Evolutionary conservation across 371 early-diverging fungal species (phyloP).

Genomic region (Mucor circinelloides): DNA sequence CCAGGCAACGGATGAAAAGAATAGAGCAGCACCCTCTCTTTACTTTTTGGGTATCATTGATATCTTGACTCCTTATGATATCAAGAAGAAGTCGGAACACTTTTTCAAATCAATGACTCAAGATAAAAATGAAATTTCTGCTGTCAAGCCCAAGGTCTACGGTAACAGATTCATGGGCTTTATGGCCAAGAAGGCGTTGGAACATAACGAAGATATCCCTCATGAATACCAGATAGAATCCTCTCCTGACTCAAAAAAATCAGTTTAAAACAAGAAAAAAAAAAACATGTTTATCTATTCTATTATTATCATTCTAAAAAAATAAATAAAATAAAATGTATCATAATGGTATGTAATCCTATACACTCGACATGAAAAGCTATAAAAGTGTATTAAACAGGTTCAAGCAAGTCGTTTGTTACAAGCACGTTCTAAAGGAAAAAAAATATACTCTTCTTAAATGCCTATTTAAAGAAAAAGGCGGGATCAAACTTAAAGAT

Average conservation of each 20-base stretch:
- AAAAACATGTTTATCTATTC: neutral
- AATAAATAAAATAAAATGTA: neutral
- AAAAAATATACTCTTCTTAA: neutral
- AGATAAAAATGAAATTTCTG: conserved; percentile 82
- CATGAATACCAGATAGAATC: conserved; percentile 28
- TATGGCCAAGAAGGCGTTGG: conserved; percentile 32
- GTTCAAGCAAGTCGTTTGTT: neutral
- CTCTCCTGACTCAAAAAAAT: neutral
- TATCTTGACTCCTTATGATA: conserved; percentile 94
- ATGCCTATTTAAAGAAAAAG: neutral
- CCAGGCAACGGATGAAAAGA: conserved; percentile 73
- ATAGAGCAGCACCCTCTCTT: conserved; percentile 66
- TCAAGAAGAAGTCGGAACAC: conserved; percentile 87
- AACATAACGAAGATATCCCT: conserved; percentile 37
- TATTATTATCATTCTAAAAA: neutral
- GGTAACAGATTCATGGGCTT: conserved; percentile 75
- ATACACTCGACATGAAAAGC: neutral
- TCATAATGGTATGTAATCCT: neutral
- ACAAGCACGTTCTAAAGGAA: neutral
- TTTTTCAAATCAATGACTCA: conserved; percentile 82
- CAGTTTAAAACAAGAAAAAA: no score
- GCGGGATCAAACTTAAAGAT: neutral
- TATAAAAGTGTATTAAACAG: neutral
- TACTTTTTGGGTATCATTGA: conserved; percentile 97
- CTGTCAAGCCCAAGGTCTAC: conserved; percentile 89